A percentile compares a stretch with the other conserved stretches of the same genome.
These are phyloP conservation scores for Fusarium sp. DNA, from an alignment of 2,329 filamentous ascomycete genomes.

Conservation along the genomic window DNA sequence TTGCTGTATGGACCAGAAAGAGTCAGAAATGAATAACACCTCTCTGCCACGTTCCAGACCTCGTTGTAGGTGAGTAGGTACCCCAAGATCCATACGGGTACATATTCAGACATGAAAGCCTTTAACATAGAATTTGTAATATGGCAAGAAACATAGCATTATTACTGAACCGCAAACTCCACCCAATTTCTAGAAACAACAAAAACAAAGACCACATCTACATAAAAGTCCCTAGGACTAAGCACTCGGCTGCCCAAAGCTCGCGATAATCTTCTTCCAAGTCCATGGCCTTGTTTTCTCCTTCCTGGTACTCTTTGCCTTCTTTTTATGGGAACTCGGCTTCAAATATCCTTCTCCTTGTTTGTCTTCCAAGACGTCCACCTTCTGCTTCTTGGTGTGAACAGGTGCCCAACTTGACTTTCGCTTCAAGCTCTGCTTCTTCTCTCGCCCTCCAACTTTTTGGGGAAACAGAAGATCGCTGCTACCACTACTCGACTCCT, in stretches of 20 bases:
- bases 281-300: background rate
- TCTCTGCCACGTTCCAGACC: no score
- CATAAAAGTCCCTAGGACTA: background rate
- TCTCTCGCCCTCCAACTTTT: background rate
- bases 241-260: background rate
- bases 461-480: background rate
- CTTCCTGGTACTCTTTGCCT: background rate
- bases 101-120: background rate
- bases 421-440: slow-evolving; percentile 25
- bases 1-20: no score
- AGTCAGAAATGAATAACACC: no score
- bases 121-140: background rate
- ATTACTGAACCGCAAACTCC: background rate
- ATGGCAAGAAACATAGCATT: background rate
- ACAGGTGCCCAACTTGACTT: slow-evolving; percentile 12
- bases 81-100: no score
- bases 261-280: background rate
- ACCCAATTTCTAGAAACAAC: background rate
- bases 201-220: background rate
- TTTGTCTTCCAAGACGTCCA: background rate
- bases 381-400: slow-evolving; percentile 11
- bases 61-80: no score
- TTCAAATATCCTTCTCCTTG: background rate
- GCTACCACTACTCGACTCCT: background rate
- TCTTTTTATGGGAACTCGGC: background rate